Conservation (phyloP, 139 green algal species). For the Volvox reticuliferus region DNA sequence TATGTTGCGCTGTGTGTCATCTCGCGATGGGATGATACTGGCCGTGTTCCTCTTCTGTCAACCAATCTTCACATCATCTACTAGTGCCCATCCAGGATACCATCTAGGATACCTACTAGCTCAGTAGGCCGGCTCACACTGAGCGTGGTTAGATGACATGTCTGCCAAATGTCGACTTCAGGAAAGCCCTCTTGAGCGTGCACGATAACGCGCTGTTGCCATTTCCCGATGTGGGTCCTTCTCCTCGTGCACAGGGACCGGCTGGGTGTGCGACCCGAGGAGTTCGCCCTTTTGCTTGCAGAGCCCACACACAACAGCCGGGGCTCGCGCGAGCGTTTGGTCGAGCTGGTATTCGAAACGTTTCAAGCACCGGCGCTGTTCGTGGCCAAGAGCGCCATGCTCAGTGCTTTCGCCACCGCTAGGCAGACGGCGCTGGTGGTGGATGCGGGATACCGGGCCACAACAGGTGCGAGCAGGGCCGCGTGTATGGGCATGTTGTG, state of each 20-base stretch:
- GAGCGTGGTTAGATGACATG: too few relatives aligned
- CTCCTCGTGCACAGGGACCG: constrained; percentile 74
- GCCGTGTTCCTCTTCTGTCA: too few relatives aligned
- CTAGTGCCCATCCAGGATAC: too few relatives aligned
- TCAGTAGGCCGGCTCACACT: too few relatives aligned
- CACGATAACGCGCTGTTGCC: too few relatives aligned
- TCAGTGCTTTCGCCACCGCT: constrained; percentile 90
- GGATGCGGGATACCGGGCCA: constrained; percentile 81
- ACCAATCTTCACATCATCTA: too few relatives aligned
- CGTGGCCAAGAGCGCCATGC: constrained; percentile 90
- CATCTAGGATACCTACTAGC: too few relatives aligned
- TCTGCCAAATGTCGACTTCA: too few relatives aligned
- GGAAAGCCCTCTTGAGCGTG: too few relatives aligned
- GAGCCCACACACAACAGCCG: constrained; percentile 85
- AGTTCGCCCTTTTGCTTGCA: constrained; percentile 93
- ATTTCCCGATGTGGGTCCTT: background rate
- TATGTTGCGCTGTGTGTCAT: too few relatives aligned
- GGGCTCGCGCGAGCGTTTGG: constrained; percentile 78
- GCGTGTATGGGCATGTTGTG: too few relatives aligned
- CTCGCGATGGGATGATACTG: too few relatives aligned
- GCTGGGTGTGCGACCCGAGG: constrained; percentile 79
- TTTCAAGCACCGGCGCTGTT: constrained; percentile 87
- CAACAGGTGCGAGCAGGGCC: constrained; percentile 70
- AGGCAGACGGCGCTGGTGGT: constrained; percentile 93
- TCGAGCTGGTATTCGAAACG: constrained; percentile 93